Evolutionary conservation across 2,329 filamentous ascomycete genomes (phyloP), one percentile per base, ranked within the genome.

Genomic region (Colletotrichum brevisporum): DNA sequence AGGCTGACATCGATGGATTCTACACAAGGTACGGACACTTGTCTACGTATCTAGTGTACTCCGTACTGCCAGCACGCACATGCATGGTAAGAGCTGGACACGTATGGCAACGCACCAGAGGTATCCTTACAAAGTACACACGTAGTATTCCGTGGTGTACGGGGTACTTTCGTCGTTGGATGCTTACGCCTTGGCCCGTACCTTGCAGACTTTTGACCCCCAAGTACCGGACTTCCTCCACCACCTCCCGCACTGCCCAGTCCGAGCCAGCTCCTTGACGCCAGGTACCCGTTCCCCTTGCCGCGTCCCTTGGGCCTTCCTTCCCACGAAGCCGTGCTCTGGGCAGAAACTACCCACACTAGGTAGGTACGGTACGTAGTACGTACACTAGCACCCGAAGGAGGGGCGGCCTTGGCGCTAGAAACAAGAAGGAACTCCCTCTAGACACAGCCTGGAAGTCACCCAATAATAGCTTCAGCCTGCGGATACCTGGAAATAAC

Each of bases 261-360:
- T 59, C 65, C 60, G 53, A 59, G 54, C 21, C 27, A 26, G 54
- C 59, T 50, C 36, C 55, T 60, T 51, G 47, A 53, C 65, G 53
- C 65, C 54, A 63, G 61, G 65, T 68, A 68, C 54, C 54, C 61
- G 61, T 59, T 21, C 60, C 36, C 54, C 50, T 39, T 58, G 61
- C 66, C 54, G 61, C 66, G 39, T 57, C 61, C 31, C 8, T 36
- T 10, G 21, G 21, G 21, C 31, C 53, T 57, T 36, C 31, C 53
- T 57, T 36, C 57, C 50, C 24, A 47, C 58, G 51, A 55, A 41
- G n/a, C 60, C 60, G 41, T 55, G 51, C 51, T 63, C 60, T 63
- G 27, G 60, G 41, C 51, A 13, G 31, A 24, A 5, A 12, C 21
- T 24, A 24, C 21, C 21, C 4, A 24, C 21, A 24, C 21, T 24